A percentile compares a stretch with the other conserved stretches of the same genome.
phyloP scores from a whole-genome alignment of 768 basidiomycete genomes.

The Neoboletus magnificus region DNA sequence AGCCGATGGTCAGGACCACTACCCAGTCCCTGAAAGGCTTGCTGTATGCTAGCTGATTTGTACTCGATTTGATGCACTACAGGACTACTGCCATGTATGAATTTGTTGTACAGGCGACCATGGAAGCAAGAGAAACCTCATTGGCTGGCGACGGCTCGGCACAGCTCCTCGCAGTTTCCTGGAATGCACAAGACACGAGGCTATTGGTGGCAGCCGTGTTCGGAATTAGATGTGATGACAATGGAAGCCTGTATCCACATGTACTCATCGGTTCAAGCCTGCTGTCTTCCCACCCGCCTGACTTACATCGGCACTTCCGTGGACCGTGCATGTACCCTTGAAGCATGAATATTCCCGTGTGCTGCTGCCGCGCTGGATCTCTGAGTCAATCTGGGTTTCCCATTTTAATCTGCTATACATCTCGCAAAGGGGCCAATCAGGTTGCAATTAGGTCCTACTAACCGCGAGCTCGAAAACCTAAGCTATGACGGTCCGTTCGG shows the following conservation, averaged over 20 bases:
- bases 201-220: background rate
- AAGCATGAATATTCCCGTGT: background rate
- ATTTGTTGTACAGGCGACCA: background rate
- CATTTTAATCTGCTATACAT: background rate
- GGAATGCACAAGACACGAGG: background rate
- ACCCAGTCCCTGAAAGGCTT: too few species aligned
- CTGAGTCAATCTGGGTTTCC: background rate
- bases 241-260: background rate
- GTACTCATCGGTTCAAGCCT: too few species aligned
- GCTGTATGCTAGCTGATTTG: too few species aligned
- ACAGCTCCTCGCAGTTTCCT: background rate
- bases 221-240: background rate
- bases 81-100: background rate
- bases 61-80: background rate
- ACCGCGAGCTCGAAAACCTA: too few species aligned
- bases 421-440: background rate
- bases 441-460: too few species aligned
- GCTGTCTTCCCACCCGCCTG: background rate
- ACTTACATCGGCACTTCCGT: too few species aligned
- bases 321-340: too few species aligned
- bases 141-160: background rate
- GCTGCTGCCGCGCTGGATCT: too few species aligned
- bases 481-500: too few species aligned
- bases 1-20: too few species aligned
- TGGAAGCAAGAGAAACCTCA: background rate